A percentile compares a stretch with the other conserved stretches of the same genome.
Evolutionary conservation across 2,329 filamentous ascomycete genomes (phyloP).

Genomic region (Sclerotinia minor): DNA sequence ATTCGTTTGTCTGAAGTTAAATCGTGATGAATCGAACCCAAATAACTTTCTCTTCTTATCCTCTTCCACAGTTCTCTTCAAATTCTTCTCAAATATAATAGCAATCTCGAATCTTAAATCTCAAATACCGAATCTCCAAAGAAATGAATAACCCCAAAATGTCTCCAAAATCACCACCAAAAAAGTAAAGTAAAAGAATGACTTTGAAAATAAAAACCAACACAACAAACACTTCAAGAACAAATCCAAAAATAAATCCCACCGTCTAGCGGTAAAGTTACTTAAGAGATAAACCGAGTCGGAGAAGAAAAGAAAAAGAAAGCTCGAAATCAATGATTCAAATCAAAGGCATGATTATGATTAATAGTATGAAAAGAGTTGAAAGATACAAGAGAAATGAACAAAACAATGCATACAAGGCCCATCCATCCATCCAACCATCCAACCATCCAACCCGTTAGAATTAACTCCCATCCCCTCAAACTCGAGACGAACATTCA

Average conservation of each 20-base stretch:
- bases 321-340: not conserved
- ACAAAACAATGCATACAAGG: not conserved
- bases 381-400: not conserved
- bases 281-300: not conserved
- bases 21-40: too few species aligned
- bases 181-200: constrained; percentile 2
- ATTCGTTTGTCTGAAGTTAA: not conserved
- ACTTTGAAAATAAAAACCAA: not conserved
- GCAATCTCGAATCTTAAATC: not conserved
- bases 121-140: not conserved
- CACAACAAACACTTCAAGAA: not conserved
- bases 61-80: not conserved
- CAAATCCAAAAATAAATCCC: not conserved
- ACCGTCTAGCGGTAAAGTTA: not conserved
- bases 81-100: constrained; percentile 1
- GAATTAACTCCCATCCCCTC: not conserved
- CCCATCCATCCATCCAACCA: too few species aligned
- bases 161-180: not conserved
- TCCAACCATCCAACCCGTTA: too few species aligned
- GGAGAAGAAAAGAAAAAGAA: not conserved
- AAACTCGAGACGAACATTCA: constrained; percentile 6
- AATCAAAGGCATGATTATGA: constrained; percentile 8
- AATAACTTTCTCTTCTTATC: not conserved
- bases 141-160: not conserved
- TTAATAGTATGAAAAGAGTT: not conserved